phyloP scores from a whole-genome alignment of 225 moss, liverwort and hornwort genomes.

The Takakia lepidozioides region DNA sequence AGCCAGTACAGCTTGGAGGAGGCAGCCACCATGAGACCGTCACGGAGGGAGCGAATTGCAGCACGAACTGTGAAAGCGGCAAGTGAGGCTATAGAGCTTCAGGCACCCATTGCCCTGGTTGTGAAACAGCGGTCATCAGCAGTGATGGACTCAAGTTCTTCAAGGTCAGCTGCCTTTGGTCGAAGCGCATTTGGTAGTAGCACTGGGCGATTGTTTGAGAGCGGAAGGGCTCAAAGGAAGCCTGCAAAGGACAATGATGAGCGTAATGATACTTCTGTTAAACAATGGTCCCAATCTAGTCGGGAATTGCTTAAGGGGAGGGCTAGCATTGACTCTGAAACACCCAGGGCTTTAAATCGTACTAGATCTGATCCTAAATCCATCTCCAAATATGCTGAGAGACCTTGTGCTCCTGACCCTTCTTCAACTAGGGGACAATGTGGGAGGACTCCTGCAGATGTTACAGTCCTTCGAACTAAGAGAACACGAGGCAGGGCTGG shows the following conservation, averaged over 20 bases:
- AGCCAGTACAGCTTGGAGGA: conserved; percentile 16
- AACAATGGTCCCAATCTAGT: conserved; percentile 17
- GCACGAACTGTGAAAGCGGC: conserved; percentile 28
- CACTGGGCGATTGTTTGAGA: conserved; percentile 14
- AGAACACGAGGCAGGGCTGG: conserved; percentile 2
- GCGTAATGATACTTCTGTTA: conserved; percentile 8
- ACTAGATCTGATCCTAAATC: conserved; percentile 15
- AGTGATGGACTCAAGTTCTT: not conserved
- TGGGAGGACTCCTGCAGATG: conserved; percentile 12
- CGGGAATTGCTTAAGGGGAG: conserved; percentile 11
- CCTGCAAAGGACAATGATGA: conserved; percentile 14
- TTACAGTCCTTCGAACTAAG: conserved; percentile 14
- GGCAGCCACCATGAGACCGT: conserved; percentile 17
- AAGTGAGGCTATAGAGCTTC: conserved; percentile 15
- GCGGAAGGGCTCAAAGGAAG: conserved; percentile 15
- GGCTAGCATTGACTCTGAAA: conserved; percentile 9
- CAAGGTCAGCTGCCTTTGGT: conserved; percentile 12
- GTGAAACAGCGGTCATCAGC: conserved; percentile 7
- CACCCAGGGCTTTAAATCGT: conserved; percentile 7
- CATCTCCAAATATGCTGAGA: conserved; percentile 4
- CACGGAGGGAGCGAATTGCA: conserved; percentile 36
- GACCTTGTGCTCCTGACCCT: conserved; percentile 8
- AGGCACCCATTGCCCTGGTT: conserved; percentile 13
- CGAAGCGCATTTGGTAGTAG: conserved; percentile 38
- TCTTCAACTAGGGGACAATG: conserved; percentile 4